Percentiles rank a stretch among this genome's conserved stretches.
These are phyloP conservation scores for Hymenoscyphus fraxineus DNA, from an alignment of 2,329 filamentous ascomycete genomes.

Conservation along the genomic window DNA sequence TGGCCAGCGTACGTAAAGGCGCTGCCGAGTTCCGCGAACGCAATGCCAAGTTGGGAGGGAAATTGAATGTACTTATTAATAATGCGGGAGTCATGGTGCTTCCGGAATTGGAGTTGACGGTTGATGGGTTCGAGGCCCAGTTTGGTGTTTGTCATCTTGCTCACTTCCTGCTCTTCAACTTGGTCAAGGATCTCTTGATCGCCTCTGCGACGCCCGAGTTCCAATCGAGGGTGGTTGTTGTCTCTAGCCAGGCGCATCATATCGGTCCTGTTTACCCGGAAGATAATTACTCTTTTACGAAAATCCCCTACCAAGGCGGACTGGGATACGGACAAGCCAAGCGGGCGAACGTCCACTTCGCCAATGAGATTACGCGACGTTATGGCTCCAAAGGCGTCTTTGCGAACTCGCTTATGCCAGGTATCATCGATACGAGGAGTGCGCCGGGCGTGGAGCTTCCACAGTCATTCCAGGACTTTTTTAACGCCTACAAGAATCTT, in stretches of 20 bases:
- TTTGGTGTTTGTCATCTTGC: constrained; percentile 51
- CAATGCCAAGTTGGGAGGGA: constrained; percentile 25
- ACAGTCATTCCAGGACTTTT: constrained; percentile 44
- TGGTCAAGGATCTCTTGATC: constrained; percentile 42
- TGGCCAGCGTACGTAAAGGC: constrained; percentile 33
- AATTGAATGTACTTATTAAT: constrained; percentile 30
- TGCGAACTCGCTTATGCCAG: constrained; percentile 42
- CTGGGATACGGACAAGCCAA: constrained; percentile 43
- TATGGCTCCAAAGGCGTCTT: constrained; percentile 41
- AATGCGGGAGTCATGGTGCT: constrained; percentile 29
- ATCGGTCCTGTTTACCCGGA: constrained; percentile 37
- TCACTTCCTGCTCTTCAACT: constrained; percentile 51
- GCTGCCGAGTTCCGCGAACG: constrained; percentile 30
- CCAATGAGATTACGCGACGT: constrained; percentile 44
- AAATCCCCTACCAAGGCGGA: constrained; percentile 35
- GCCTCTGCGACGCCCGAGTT: constrained; percentile 38
- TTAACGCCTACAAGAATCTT: constrained; percentile 27
- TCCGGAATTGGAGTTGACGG: constrained; percentile 35
- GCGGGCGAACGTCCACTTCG: constrained; percentile 44
- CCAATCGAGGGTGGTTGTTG: constrained; percentile 44
- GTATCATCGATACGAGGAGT: constrained; percentile 26
- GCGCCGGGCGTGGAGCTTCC: constrained; percentile 34
- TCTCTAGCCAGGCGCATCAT: constrained; percentile 43
- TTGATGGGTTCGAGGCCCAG: constrained; percentile 48
- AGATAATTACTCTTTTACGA: constrained; percentile 27